phyloP scores from a whole-genome alignment of 2,329 filamentous ascomycete species.

The Zopfia rhizophila region DNA sequence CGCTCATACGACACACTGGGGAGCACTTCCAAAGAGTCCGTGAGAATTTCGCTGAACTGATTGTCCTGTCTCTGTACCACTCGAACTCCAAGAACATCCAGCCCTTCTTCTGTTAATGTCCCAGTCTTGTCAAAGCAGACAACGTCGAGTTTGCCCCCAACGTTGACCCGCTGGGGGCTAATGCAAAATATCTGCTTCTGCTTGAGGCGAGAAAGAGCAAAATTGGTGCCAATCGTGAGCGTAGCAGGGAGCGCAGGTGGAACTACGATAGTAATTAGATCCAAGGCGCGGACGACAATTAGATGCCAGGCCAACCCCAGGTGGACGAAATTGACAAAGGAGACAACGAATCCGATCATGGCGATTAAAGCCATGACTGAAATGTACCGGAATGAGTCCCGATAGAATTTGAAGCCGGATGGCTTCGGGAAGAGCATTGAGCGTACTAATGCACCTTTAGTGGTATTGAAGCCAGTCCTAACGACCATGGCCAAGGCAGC shows the following conservation, averaged over 20 bases:
- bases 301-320: conserved; percentile 86
- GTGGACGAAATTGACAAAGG: conserved; percentile 91
- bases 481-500: conserved; percentile 92
- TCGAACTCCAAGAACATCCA: conserved; percentile 90
- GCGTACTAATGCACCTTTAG: conserved; percentile 92
- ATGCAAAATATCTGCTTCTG: conserved; percentile 96
- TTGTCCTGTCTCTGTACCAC: conserved; percentile 73
- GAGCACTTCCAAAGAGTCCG: conserved; percentile 70
- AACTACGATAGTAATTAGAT: conserved; percentile 97
- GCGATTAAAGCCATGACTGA: conserved; percentile 94
- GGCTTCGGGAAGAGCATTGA: conserved; percentile 99
- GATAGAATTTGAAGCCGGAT: conserved; percentile 98
- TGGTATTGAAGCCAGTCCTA: conserved; percentile 96
- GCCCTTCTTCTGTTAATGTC: conserved; percentile 94
- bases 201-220: conserved; percentile 86
- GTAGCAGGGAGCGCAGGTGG: conserved; percentile 95
- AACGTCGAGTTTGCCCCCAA: conserved; percentile 93
- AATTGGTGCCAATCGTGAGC: conserved; percentile 95
- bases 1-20: conserved; percentile 65
- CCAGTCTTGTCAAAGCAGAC: conserved; percentile 99
- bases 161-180: conserved; percentile 95
- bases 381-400: conserved; percentile 97
- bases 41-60: conserved; percentile 80
- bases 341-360: conserved; percentile 85
- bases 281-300: conserved; percentile 90